These are phyloP conservation scores for Leptographium lundbergii DNA, from an alignment of 2,329 filamentous ascomycete species.

Conservation along the genomic window DNA sequence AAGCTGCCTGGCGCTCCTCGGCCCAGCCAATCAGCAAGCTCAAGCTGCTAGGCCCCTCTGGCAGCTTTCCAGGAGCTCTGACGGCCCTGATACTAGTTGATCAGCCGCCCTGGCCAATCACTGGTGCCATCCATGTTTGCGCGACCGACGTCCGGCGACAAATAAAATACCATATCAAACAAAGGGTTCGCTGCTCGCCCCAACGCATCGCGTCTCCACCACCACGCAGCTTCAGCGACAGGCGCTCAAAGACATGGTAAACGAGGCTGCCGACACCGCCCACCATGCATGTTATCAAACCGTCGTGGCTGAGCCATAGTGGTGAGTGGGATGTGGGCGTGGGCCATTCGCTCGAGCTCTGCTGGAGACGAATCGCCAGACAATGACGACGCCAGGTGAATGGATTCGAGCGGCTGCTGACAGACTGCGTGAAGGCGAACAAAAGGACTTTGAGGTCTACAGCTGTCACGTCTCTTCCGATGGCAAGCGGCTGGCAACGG, in stretches of 20 bases:
- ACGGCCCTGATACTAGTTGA: neutral
- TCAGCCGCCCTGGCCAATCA: neutral
- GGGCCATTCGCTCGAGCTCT: neutral
- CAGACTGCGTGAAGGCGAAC: constrained; percentile 51
- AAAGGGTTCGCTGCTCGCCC: neutral
- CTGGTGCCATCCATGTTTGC: neutral
- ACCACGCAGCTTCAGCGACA: neutral
- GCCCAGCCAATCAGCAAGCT: constrained; percentile 6
- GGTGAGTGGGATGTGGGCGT: constrained; percentile 35
- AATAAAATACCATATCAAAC: neutral
- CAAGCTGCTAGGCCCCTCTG: neutral
- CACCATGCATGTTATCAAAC: constrained; percentile 80
- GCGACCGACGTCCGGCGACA: neutral
- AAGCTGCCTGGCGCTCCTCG: too few species aligned
- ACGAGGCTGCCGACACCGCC: constrained; percentile 7
- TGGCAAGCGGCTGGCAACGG: constrained; percentile 81
- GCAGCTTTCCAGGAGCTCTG: neutral
- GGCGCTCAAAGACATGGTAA: constrained; percentile 12
- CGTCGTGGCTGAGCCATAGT: constrained; percentile 89
- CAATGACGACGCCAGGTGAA: neutral
- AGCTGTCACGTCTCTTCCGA: constrained; percentile 96
- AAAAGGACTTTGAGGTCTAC: constrained; percentile 97
- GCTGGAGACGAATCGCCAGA: neutral
- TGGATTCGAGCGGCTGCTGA: neutral
- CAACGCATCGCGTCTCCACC: neutral